Conservation (phyloP, 805 yeast species). For the Ogataea haglerorum region DNA sequence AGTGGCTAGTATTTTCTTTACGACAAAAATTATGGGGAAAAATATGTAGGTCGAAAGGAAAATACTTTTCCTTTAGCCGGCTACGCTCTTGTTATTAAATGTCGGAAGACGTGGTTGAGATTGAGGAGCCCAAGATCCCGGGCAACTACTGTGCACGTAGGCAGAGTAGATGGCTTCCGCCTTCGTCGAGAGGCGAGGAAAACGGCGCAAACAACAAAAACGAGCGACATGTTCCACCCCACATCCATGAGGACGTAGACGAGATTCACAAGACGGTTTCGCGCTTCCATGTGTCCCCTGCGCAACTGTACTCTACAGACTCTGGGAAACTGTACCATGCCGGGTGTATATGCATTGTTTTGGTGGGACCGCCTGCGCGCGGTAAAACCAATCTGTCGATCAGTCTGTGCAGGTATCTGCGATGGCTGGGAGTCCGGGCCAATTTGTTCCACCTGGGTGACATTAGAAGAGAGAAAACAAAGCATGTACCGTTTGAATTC, state of each 20-base stretch:
- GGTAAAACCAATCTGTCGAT: constrained; percentile 94
- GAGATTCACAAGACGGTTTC: constrained; percentile 67
- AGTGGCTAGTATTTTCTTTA: constrained; percentile 3
- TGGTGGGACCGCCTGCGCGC: constrained; percentile 93
- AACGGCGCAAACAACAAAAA: constrained; percentile 12
- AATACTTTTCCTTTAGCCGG: neutral
- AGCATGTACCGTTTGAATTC: constrained; percentile 64
- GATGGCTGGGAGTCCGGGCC: constrained; percentile 96
- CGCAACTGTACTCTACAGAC: constrained; percentile 89
- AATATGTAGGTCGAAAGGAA: constrained; percentile 9
- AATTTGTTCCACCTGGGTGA: constrained; percentile 91
- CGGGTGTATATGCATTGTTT: constrained; percentile 82
- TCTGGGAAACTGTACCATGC: constrained; percentile 93
- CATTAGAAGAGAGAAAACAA: constrained; percentile 62
- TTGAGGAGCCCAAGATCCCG: constrained; percentile 41
- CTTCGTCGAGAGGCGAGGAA: constrained; percentile 6
- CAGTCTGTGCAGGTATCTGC: constrained; percentile 81
- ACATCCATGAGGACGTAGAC: constrained; percentile 35
- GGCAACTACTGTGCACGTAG: constrained; percentile 58
- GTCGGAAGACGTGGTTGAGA: constrained; percentile 23
- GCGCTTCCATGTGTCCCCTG: constrained; percentile 75
- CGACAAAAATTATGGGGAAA: constrained; percentile 6
- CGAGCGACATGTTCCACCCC: constrained; percentile 2
- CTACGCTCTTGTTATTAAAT: neutral
- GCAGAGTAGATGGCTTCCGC: constrained; percentile 46